These are phyloP conservation scores for Ramaria rubella DNA, from an alignment of 768 basidiomycete genomes.

Conservation along the genomic window DNA sequence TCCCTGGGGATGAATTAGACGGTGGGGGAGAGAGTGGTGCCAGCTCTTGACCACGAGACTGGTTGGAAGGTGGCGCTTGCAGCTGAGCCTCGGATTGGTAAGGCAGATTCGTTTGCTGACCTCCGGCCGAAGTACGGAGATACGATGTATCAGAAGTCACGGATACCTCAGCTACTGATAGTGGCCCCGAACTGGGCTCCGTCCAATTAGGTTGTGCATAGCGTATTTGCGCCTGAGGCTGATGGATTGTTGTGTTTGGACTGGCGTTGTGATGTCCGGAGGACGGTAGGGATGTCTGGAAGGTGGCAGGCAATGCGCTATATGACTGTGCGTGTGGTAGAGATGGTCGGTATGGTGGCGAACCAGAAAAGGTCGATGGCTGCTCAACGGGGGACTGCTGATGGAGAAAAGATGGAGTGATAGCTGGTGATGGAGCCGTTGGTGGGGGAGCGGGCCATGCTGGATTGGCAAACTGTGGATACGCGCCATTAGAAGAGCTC, in stretches of 20 bases:
- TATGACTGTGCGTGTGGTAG: conserved; percentile 20
- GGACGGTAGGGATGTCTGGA: conserved; percentile 2
- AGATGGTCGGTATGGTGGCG: conserved; percentile 14
- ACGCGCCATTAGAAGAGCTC: conserved; percentile 1
- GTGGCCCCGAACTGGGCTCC: background rate
- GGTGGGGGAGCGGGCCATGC: conserved; percentile 6
- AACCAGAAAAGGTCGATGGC: background rate
- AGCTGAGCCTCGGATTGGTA: background rate
- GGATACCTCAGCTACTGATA: background rate
- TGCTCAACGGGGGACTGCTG: conserved; percentile 3
- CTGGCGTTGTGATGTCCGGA: background rate
- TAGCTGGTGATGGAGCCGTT: background rate
- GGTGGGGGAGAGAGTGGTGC: conserved; percentile 9
- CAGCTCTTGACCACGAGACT: background rate
- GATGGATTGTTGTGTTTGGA: conserved; percentile 3
- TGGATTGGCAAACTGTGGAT: conserved; percentile 10
- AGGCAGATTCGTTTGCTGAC: background rate
- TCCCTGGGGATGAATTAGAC: conserved; percentile 10
- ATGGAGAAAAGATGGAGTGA: conserved; percentile 9
- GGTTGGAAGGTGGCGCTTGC: background rate
- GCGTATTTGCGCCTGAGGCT: conserved; percentile 10
- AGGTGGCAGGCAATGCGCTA: conserved; percentile 4
- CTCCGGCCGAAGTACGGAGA: background rate
- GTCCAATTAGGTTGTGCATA: conserved; percentile 6
- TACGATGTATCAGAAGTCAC: background rate